A percentile compares a stretch with the other conserved stretches of the same genome.
Evolutionary conservation across 2,329 filamentous ascomycete species (phyloP).

Genomic region (Xylariaceae sp.): DNA sequence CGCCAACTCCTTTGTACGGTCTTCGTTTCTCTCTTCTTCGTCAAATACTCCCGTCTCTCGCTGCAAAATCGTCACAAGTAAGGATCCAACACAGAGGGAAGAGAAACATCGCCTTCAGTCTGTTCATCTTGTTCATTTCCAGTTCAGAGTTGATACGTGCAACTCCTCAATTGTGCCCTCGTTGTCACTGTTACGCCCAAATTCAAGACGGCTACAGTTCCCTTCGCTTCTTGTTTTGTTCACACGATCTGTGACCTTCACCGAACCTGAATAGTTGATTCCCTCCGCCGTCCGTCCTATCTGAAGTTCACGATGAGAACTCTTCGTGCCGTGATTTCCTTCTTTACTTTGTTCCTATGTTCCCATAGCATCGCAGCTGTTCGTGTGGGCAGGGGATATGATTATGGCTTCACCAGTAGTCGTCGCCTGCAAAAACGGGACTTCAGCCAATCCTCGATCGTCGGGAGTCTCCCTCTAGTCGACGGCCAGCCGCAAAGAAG

Average conservation of each 20-base stretch:
- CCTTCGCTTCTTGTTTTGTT: not conserved
- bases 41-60: not conserved
- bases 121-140: not conserved
- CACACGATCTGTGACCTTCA: not conserved
- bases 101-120: not conserved
- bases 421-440: slow-evolving; percentile 39
- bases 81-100: not conserved
- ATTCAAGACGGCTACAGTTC: not conserved
- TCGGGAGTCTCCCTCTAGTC: slow-evolving; percentile 39
- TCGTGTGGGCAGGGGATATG: slow-evolving; percentile 34
- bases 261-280: not conserved
- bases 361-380: slow-evolving; percentile 9
- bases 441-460: slow-evolving; percentile 32
- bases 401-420: slow-evolving; percentile 46
- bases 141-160: slow-evolving; percentile 1
- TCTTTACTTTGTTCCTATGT: slow-evolving; percentile 12
- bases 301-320: slow-evolving; percentile 10
- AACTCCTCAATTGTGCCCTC: not conserved
- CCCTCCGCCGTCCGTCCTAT: not conserved
- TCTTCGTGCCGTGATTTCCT: not conserved
- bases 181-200: slow-evolving; percentile 4
- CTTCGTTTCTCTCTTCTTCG: not conserved
- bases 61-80: slow-evolving; percentile 5
- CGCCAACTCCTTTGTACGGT: slow-evolving; percentile 5
- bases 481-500: slow-evolving; percentile 45